Percentiles rank a stretch among this genome's conserved stretches.
Conservation (phyloP, 305 asterid genomes). For the Fraxinus paxiana region DNA sequence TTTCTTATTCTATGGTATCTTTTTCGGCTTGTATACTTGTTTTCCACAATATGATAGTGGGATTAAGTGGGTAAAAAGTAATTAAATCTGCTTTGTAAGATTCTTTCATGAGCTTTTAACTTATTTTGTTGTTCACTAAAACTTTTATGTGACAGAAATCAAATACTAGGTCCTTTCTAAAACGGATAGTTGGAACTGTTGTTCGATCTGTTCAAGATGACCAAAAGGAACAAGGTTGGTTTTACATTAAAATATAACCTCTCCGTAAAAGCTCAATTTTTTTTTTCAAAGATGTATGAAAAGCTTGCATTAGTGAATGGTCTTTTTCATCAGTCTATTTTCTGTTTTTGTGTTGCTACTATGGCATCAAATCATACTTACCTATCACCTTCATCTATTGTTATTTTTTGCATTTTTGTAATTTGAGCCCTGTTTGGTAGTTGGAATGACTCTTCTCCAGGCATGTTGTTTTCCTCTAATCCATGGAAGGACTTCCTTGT, state of each 20-base stretch:
- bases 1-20: constrained; percentile 7
- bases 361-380: not conserved
- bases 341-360: not conserved
- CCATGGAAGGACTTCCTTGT: not conserved
- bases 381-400: not conserved
- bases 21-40: not conserved
- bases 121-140: constrained; percentile 22
- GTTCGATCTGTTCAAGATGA: constrained; percentile 97
- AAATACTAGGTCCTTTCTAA: constrained; percentile 72
- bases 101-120: constrained; percentile 13
- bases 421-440: not conserved
- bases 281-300: not conserved
- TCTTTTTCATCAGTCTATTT: not conserved
- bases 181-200: constrained; percentile 86
- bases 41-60: not conserved
- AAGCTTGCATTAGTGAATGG: not conserved
- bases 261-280: not conserved
- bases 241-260: constrained; percentile 11
- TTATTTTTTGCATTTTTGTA: not conserved
- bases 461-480: not conserved
- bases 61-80: not conserved
- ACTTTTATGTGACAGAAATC: constrained; percentile 52
- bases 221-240: constrained; percentile 87
- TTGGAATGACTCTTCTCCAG: constrained; percentile 7
- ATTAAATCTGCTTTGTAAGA: constrained; percentile 10